Evolutionary conservation across 129 eudicot genomes (phyloP).

Genomic region (Mikania micrantha): DNA sequence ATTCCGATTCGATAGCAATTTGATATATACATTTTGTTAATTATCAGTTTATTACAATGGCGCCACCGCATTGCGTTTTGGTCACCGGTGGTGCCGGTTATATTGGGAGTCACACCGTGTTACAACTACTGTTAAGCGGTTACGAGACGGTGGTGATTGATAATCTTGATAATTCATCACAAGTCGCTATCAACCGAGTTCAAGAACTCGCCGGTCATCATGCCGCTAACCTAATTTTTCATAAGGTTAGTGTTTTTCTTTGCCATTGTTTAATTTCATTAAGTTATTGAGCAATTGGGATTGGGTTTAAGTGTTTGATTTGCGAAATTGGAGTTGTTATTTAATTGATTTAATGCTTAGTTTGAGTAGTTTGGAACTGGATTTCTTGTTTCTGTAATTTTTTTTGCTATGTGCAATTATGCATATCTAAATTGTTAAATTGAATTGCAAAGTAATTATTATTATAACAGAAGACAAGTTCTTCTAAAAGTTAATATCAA

Average conservation of each 20-base stretch:
- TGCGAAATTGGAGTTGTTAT: slow-evolving; percentile 1
- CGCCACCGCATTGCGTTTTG: slow-evolving; percentile 47
- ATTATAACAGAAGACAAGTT: not conserved
- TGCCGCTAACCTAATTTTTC: slow-evolving; percentile 61
- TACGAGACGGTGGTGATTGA: slow-evolving; percentile 66
- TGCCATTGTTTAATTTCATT: not conserved
- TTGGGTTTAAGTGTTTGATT: not conserved
- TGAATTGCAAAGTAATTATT: not conserved
- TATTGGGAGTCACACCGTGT: slow-evolving; percentile 82
- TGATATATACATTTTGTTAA: not conserved
- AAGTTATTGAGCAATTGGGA: not conserved
- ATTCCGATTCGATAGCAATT: slow-evolving; percentile 8
- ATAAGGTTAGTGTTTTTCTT: slow-evolving; percentile 41
- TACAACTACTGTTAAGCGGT: slow-evolving; percentile 69
- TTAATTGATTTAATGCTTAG: not conserved
- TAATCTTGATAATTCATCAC: slow-evolving; percentile 74
- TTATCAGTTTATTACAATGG: slow-evolving; percentile 8
- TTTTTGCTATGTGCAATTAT: not conserved
- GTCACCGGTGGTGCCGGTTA: slow-evolving; percentile 95
- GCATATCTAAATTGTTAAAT: not conserved
- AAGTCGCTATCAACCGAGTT: slow-evolving; percentile 54
- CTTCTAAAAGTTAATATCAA: not conserved
- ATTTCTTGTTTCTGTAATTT: not conserved
- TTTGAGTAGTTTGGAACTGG: not conserved
- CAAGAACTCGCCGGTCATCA: slow-evolving; percentile 54